These are phyloP conservation scores for Cordia subcordata DNA, from an alignment of 257 asterid genomes.

Conservation along the genomic window DNA sequence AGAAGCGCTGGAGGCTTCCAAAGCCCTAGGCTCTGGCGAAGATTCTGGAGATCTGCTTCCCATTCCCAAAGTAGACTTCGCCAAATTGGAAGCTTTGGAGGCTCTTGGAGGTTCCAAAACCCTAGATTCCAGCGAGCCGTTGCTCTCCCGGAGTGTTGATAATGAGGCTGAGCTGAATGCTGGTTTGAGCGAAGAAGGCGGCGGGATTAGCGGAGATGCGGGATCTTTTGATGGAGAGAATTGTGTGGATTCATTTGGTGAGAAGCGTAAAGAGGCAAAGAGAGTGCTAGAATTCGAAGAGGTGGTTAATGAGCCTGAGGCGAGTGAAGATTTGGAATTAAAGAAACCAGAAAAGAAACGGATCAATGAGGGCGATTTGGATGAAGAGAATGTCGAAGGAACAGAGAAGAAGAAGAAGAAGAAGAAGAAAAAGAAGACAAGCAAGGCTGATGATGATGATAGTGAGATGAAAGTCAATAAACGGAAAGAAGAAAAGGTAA, in stretches of 20 bases:
- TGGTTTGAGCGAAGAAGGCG: slow-evolving; percentile 13
- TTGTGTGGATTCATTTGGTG: slow-evolving; percentile 2
- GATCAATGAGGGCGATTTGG: slow-evolving; percentile 5
- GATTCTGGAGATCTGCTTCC: slow-evolving; percentile 9
- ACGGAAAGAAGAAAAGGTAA: slow-evolving; percentile 70
- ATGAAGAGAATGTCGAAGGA: slow-evolving; percentile 1
- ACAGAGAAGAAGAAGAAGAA: slow-evolving; percentile 18
- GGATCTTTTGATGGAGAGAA: neutral
- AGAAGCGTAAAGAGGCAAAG: slow-evolving; percentile 33
- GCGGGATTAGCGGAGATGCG: neutral
- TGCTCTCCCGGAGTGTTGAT: slow-evolving; percentile 25
- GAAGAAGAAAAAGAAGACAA: slow-evolving; percentile 39
- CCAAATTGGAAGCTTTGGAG: slow-evolving; percentile 28
- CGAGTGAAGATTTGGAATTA: too few relatives aligned
- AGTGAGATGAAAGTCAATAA: slow-evolving; percentile 33
- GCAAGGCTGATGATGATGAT: slow-evolving; percentile 20
- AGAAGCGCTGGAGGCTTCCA: slow-evolving; percentile 47
- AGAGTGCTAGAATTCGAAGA: slow-evolving; percentile 47
- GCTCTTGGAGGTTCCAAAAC: slow-evolving; percentile 12
- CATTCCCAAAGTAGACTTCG: slow-evolving; percentile 29
- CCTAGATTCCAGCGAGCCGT: slow-evolving; percentile 12
- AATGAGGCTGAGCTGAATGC: slow-evolving; percentile 18
- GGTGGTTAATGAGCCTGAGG: slow-evolving; percentile 14
- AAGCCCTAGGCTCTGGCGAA: slow-evolving; percentile 12
- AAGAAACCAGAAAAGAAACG: slow-evolving; percentile 3